These are phyloP conservation scores for Saururus chinensis DNA, from an alignment of 164 flowering plant genomes.

Conservation along the genomic window DNA sequence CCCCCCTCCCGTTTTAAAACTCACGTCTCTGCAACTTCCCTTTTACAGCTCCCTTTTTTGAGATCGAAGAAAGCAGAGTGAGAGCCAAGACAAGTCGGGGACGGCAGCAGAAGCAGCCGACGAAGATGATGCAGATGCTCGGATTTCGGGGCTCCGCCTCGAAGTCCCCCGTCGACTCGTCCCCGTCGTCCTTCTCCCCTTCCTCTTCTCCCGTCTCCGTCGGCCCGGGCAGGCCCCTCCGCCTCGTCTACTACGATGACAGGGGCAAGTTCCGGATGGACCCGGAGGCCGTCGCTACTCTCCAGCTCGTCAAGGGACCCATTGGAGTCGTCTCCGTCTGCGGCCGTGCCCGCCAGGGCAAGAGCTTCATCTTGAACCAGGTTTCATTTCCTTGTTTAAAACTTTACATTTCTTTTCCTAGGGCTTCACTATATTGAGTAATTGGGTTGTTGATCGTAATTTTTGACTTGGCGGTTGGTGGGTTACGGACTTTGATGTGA, in stretches of 20 bases:
- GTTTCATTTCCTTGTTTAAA: conserved; percentile 16
- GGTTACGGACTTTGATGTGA: not conserved
- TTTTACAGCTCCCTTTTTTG: too few relatives aligned
- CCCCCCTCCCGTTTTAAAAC: too few relatives aligned
- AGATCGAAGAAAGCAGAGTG: too few relatives aligned
- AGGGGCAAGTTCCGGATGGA: conserved; percentile 92
- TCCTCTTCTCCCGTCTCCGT: conserved; percentile 16
- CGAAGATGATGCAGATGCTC: conserved; percentile 24
- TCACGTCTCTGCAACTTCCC: too few relatives aligned
- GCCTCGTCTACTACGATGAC: conserved; percentile 83
- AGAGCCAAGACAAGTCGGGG: too few relatives aligned
- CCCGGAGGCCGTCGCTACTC: conserved; percentile 85
- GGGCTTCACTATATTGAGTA: not conserved
- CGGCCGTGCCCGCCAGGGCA: conserved; percentile 97
- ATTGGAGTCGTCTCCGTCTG: conserved; percentile 94
- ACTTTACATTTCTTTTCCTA: not conserved
- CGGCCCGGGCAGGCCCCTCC: conserved; percentile 87
- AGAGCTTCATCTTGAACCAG: conserved; percentile 93
- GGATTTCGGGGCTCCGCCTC: conserved; percentile 29
- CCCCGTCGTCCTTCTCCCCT: conserved; percentile 5
- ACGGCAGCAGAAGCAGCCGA: not conserved
- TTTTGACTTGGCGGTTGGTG: not conserved
- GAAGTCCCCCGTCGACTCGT: conserved; percentile 19
- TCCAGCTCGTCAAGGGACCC: conserved; percentile 89
- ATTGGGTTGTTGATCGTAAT: too few relatives aligned